phyloP scores from a whole-genome alignment of 2,329 filamentous ascomycete species.

The Aspergillaceae sp. region DNA sequence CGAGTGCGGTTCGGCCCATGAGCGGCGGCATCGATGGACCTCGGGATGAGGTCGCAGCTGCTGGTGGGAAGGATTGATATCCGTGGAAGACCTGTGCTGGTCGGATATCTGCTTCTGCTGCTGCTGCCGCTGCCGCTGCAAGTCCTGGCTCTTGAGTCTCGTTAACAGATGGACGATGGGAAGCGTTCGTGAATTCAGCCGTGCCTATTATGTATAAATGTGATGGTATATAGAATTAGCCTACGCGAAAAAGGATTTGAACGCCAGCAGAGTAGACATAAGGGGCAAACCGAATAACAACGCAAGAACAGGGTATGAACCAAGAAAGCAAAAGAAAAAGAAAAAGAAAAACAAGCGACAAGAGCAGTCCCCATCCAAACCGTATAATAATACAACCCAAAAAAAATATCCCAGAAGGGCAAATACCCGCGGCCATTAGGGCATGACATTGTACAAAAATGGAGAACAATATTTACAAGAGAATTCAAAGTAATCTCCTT shows the following conservation, averaged over 20 bases:
- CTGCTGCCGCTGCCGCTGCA: slow-evolving; percentile 12
- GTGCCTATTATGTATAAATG: slow-evolving; percentile 25
- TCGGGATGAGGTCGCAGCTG: slow-evolving; percentile 44
- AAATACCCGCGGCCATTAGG: slow-evolving; percentile 1
- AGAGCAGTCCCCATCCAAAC: slow-evolving; percentile 7
- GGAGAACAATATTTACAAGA: slow-evolving; percentile 1
- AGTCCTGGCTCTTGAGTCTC: slow-evolving; percentile 34
- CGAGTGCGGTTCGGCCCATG: slow-evolving; percentile 49
- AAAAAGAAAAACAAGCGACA: slow-evolving; percentile 3
- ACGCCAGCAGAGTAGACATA: slow-evolving; percentile 10
- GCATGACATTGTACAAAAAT: slow-evolving; percentile 3
- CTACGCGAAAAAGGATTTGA: slow-evolving; percentile 28
- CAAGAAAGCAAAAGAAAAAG: slow-evolving; percentile 4
- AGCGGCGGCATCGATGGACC: slow-evolving; percentile 56
- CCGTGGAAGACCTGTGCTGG: slow-evolving; percentile 65
- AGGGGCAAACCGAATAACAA: slow-evolving; percentile 2
- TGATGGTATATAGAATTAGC: slow-evolving; percentile 28
- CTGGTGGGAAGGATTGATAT: slow-evolving; percentile 57
- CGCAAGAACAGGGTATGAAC: slow-evolving; percentile 16
- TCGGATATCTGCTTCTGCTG: slow-evolving; percentile 57
- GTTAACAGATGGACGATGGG: slow-evolving; percentile 56
- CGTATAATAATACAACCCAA: slow-evolving; percentile 4
- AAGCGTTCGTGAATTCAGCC: slow-evolving; percentile 39
- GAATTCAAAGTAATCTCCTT: not conserved
- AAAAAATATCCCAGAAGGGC: slow-evolving; percentile 3